Percentiles rank a stretch among this genome's conserved stretches.
These are phyloP conservation scores for Elasticomyces elasticus DNA, from an alignment of 495 filamentous ascomycete genomes.

Conservation along the genomic window DNA sequence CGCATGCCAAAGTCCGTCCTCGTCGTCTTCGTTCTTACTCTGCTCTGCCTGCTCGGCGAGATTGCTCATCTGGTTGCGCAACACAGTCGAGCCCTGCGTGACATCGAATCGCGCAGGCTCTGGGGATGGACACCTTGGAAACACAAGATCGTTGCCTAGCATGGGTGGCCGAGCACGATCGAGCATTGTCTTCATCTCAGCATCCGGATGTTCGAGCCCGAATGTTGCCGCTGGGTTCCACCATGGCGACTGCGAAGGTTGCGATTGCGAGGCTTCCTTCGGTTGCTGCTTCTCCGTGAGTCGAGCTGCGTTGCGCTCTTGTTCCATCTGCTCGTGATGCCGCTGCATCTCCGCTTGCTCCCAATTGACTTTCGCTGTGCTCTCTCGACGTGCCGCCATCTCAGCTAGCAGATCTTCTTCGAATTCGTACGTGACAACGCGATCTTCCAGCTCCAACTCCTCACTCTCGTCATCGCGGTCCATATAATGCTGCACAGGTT, in stretches of 20 bases:
- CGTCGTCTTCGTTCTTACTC: constrained; percentile 6
- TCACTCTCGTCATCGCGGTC: constrained; percentile 39
- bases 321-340: constrained; percentile 33
- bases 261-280: constrained; percentile 6
- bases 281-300: constrained; percentile 27
- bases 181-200: constrained; percentile 40
- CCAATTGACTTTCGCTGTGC: constrained; percentile 31
- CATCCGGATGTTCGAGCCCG: constrained; percentile 38
- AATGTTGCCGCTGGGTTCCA: constrained; percentile 37
- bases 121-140: constrained; percentile 69
- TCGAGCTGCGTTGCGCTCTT: constrained; percentile 25
- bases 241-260: constrained; percentile 30
- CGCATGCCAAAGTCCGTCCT: constrained; percentile 29
- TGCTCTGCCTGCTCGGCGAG: constrained; percentile 34
- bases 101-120: constrained; percentile 70
- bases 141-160: constrained; percentile 65
- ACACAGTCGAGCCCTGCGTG: constrained; percentile 30
- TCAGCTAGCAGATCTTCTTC: constrained; percentile 25
- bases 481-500: constrained; percentile 53
- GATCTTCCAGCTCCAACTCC: constrained; percentile 23
- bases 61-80: constrained; percentile 40
- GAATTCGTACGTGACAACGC: constrained; percentile 20
- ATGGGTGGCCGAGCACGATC: constrained; percentile 61
- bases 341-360: constrained; percentile 37
- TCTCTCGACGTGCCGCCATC: constrained; percentile 19